Evolutionary conservation across 164 flowering plant species (phyloP), one percentile per base, ranked within the genome.

Genomic region (Liquidambar formosana): DNA sequence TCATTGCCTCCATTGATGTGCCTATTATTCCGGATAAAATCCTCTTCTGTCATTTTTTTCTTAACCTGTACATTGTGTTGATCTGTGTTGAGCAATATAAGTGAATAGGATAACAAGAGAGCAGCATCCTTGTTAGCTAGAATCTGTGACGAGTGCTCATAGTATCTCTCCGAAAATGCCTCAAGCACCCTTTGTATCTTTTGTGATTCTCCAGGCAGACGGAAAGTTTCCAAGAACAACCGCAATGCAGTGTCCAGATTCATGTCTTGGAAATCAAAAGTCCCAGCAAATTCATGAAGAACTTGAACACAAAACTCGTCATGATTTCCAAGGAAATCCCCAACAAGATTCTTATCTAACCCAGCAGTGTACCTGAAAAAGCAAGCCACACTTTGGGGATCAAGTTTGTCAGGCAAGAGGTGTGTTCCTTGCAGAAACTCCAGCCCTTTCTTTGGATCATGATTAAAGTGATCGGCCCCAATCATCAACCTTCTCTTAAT

Each of bases 361-460:
- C 75, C 75, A 49, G 71, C 58, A 4, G 77, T 69, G 59, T 69
- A 74, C 63, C 77, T 69, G 54, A 74, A 74, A 45, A 74, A 69
- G 66, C 73, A 74, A 70, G 77, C 73, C 44, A 74, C 77, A 57
- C 77, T 69, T n/a, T 70, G 71, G 21, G 77, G 77, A 52, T 74
- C 77, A 43, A 69, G 77, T 70, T 74, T 69, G 44, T 69, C 77
- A n/a, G 77, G 77, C 51, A 74, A 61, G 22, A 74, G 67, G 53
- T 60, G 68, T 38, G 73, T 69, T 58, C 68, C 69, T 60, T 74
- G 73, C 43, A 74, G 77, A 65, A 74, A 74, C 51, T 74, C 77
- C 8, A 74, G 73, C 54, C 77, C 77, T 43, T 72, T 72, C 61
- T 72, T 72, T 2, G 74, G 74, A 56, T 75, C 74, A 26, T 70